Conservation (phyloP, 164 flowering plant species). For the Annona squamosa region DNA sequence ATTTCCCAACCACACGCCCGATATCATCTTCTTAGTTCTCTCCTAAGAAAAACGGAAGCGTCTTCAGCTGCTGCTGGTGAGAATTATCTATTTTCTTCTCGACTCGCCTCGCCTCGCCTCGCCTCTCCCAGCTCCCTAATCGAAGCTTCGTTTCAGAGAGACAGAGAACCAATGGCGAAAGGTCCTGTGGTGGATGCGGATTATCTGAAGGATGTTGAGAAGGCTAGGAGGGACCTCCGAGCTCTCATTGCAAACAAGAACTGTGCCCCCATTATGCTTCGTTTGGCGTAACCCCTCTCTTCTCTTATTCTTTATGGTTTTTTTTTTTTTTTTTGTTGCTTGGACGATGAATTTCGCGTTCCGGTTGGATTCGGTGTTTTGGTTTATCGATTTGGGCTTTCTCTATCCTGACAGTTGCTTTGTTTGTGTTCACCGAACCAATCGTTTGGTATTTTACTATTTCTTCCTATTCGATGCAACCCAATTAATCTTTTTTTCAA, state of each 20-base stretch:
- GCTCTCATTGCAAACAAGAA: conserved; percentile 71
- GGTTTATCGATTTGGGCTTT: neutral
- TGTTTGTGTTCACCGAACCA: no score
- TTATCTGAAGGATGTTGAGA: conserved; percentile 75
- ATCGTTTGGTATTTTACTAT: no score
- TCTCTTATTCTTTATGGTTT: neutral
- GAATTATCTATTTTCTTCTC: no score
- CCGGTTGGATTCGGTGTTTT: neutral
- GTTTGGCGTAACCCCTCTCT: conserved; percentile 59
- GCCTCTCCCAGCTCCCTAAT: neutral
- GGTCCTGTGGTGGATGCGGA: conserved; percentile 63
- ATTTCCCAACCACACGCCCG: no score
- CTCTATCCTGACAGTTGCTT: neutral
- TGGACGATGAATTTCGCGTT: neutral
- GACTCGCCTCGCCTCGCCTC: no score
- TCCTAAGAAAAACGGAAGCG: no score
- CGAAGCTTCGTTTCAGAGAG: conserved; percentile 1
- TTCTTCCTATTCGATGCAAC: no score
- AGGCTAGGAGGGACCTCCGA: conserved; percentile 92
- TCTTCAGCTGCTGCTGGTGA: no score
- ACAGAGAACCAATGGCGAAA: conserved; percentile 43
- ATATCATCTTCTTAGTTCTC: no score
- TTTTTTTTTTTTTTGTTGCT: neutral
- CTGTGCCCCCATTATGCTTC: conserved; percentile 97
- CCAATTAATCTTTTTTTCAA: neutral